Percentiles rank a stretch among this genome's conserved stretches.
phyloP scores from a whole-genome alignment of 2,329 filamentous ascomycete genomes.

The Monosporascus sp. region DNA sequence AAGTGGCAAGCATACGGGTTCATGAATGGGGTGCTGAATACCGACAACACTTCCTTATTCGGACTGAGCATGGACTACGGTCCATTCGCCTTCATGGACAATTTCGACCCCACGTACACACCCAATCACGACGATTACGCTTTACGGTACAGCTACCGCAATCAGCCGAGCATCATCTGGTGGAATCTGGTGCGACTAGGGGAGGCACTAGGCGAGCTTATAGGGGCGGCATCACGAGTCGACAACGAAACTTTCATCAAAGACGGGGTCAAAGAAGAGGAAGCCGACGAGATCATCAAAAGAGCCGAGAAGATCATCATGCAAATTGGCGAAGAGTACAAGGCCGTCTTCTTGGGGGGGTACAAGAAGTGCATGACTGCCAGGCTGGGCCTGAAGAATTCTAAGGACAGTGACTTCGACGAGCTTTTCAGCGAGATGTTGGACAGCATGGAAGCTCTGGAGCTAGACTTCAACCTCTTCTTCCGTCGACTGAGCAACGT shows the following conservation, averaged over 20 bases:
- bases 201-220: constrained; percentile 80
- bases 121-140: constrained; percentile 93
- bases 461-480: constrained; percentile 91
- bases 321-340: constrained; percentile 80
- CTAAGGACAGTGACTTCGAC: constrained; percentile 72
- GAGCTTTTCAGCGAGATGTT: constrained; percentile 75
- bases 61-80: constrained; percentile 92
- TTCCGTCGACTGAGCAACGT: constrained; percentile 74
- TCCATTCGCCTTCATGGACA: constrained; percentile 95
- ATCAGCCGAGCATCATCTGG: constrained; percentile 95
- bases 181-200: constrained; percentile 94
- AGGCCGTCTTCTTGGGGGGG: constrained; percentile 77
- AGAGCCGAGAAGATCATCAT: constrained; percentile 81
- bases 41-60: constrained; percentile 89
- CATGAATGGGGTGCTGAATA: constrained; percentile 97
- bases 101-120: constrained; percentile 90
- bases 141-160: constrained; percentile 85
- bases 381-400: constrained; percentile 68
- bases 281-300: constrained; percentile 63
- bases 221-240: constrained; percentile 69
- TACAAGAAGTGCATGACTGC: constrained; percentile 81
- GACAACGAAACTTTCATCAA: constrained; percentile 68
- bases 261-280: constrained; percentile 65
- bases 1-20: constrained; percentile 99
- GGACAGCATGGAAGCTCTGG: constrained; percentile 73